Evolutionary conservation across 2,329 filamentous ascomycete genomes (phyloP).

Genomic region (Claviceps africana): DNA sequence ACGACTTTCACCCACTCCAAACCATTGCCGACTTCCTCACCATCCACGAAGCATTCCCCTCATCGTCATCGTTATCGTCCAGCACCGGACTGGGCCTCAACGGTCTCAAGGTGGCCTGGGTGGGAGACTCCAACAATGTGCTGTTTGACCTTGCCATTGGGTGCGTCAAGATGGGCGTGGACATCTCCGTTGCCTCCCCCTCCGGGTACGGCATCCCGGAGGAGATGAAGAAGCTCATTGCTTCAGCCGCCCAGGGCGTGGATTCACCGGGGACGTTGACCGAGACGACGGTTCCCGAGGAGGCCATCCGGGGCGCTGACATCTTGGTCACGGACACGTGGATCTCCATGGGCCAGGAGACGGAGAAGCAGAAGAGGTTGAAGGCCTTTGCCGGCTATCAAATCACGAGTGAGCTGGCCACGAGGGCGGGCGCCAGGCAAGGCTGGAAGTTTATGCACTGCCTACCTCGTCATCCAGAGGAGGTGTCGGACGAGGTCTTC

Average conservation of each 20-base stretch:
- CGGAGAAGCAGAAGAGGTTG: slow-evolving; percentile 62
- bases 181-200: slow-evolving; percentile 79
- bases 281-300: slow-evolving; percentile 69
- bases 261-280: slow-evolving; percentile 48
- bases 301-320: slow-evolving; percentile 73
- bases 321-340: slow-evolving; percentile 93
- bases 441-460: slow-evolving; percentile 99
- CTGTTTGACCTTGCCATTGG: slow-evolving; percentile 85
- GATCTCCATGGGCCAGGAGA: slow-evolving; percentile 97
- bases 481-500: slow-evolving; percentile 90
- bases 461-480: slow-evolving; percentile 78
- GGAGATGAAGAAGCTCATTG: slow-evolving; percentile 60
- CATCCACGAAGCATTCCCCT: slow-evolving; percentile 62
- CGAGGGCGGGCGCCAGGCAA: slow-evolving; percentile 70
- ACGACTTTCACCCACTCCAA: slow-evolving; percentile 87
- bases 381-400: slow-evolving; percentile 80
- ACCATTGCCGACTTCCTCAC: slow-evolving; percentile 90
- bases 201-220: slow-evolving; percentile 69
- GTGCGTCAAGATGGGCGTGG: slow-evolving; percentile 72
- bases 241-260: slow-evolving; percentile 43
- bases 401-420: slow-evolving; percentile 73
- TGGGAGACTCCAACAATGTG: slow-evolving; percentile 95
- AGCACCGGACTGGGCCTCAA: slow-evolving; percentile 49
- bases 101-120: slow-evolving; percentile 85
- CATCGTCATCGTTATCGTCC: slow-evolving; percentile 30